Evolutionary conservation across 2,329 filamentous ascomycete species (phyloP).

Genomic region (Pseudocercospora crystallina): DNA sequence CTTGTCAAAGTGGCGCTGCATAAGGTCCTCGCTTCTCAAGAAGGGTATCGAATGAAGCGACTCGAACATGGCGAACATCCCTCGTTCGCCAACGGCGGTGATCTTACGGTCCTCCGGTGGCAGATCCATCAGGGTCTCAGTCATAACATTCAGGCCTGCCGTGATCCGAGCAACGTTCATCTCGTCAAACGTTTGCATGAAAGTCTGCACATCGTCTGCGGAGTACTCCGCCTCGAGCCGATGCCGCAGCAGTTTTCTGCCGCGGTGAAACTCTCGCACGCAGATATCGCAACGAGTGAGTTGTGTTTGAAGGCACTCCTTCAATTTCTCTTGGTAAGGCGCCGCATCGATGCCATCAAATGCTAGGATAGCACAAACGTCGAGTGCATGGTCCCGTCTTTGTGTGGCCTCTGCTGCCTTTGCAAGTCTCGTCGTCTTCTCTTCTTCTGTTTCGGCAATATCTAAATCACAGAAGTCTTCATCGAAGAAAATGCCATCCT

Average conservation of each 20-base stretch:
- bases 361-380: constrained; percentile 47
- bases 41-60: constrained; percentile 81
- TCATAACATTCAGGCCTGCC: constrained; percentile 43
- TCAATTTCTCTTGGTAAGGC: constrained; percentile 43
- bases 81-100: constrained; percentile 53
- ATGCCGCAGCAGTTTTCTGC: constrained; percentile 41
- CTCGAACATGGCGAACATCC: constrained; percentile 82
- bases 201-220: constrained; percentile 44
- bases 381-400: constrained; percentile 43
- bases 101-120: constrained; percentile 54
- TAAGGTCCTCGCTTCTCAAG: constrained; percentile 56
- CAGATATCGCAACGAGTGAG: constrained; percentile 52
- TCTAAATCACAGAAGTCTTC: constrained; percentile 41
- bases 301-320: constrained; percentile 40
- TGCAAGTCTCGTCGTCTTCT: constrained; percentile 25
- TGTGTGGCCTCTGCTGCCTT: constrained; percentile 42
- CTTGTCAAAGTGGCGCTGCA: constrained; percentile 68
- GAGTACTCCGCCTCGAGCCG: constrained; percentile 45
- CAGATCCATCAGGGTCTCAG: constrained; percentile 41
- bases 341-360: constrained; percentile 50
- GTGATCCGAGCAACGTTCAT: constrained; percentile 48
- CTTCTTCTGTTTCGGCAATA: constrained; percentile 27
- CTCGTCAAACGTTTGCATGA: constrained; percentile 46
- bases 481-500: constrained; percentile 41
- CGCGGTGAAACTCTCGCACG: constrained; percentile 50